Base-by-base conservation (phyloP, 2,329 filamentous ascomycete genomes). In the Chrysosporium queenslandicum region DNA sequence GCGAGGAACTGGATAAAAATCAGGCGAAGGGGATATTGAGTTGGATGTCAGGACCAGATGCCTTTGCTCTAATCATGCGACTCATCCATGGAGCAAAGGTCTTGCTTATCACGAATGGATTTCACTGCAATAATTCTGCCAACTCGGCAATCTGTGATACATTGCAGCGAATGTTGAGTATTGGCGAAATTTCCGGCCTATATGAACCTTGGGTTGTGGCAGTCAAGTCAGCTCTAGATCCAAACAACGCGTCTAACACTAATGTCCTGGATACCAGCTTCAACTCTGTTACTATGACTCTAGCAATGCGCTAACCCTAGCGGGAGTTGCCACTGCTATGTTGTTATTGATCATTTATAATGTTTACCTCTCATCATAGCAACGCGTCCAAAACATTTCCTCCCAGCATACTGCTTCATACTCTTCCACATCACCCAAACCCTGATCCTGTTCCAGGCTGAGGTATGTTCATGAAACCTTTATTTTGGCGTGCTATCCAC, bases 11-110 rank as follows among this genome's bases (percentile, higher is more conserved):
- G 0, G 58, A 67, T 16, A 58, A 61, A 2, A 56, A 56, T 0
- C 66, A 74, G 18, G 62, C 64, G 1, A 85, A 88, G 61, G 83
- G 84, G 0, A 75, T 84, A 7, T 68, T 94, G 30, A 86, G 87
- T 5, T 89, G 85, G 82, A 78, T 79, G 1, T 82, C 83, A 1
- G 81, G 82, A 52, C 75, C 81, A 0, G 78, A 82, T 27, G 78
- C 83, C 0, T 91, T 89, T 51, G 64, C 64, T 1, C 56, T 73
- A 23, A 68, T 67, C 1, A 54, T 68, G n/a, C 65, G 70, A 12
- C 57, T 73, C 12, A 64, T 73, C 40, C 62, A 58, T 32, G 61
- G 71, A 39, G 67, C 71, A 2, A 62, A 62, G 12, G 56, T 67
- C 8, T 43, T 73, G n/a, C 52, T 63, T 12, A 62, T 60, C 0